A percentile compares a stretch with the other conserved stretches of the same genome.
These are phyloP conservation scores for Petrea volubilis DNA, from an alignment of 257 asterid species.

Conservation along the genomic window DNA sequence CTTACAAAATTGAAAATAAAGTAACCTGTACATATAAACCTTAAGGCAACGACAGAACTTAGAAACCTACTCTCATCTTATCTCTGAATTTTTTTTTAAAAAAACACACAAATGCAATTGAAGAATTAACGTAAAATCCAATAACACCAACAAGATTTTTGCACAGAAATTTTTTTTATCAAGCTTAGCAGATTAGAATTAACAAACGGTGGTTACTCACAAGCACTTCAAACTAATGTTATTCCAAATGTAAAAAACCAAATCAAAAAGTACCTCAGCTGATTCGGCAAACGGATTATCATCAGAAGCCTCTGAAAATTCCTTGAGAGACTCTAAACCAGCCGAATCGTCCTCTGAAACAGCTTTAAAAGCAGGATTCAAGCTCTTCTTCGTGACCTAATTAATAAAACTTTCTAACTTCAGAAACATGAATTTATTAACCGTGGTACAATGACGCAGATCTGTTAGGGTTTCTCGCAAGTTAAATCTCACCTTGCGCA, in stretches of 20 bases:
- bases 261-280: slow-evolving; percentile 41
- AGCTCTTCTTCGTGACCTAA: slow-evolving; percentile 42
- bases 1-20: neutral
- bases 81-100: no score
- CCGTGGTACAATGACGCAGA: neutral
- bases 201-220: neutral
- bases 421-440: neutral
- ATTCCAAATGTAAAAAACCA: neutral
- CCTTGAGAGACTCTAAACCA: slow-evolving; percentile 33
- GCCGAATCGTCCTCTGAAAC: slow-evolving; percentile 34
- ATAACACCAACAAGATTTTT: neutral
- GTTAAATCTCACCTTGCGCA: slow-evolving; percentile 39
- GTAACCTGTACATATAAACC: neutral
- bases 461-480: neutral
- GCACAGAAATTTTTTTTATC: neutral
- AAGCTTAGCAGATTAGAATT: neutral
- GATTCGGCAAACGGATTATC: slow-evolving; percentile 34
- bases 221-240: neutral
- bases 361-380: slow-evolving; percentile 38
- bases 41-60: neutral
- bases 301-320: slow-evolving; percentile 34
- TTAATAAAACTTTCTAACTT: slow-evolving; percentile 7
- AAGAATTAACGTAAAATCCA: neutral
- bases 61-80: neutral
- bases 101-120: neutral